Conservation (phyloP, 179 eudicot genomes). For the Sideroxylon spinosum region DNA sequence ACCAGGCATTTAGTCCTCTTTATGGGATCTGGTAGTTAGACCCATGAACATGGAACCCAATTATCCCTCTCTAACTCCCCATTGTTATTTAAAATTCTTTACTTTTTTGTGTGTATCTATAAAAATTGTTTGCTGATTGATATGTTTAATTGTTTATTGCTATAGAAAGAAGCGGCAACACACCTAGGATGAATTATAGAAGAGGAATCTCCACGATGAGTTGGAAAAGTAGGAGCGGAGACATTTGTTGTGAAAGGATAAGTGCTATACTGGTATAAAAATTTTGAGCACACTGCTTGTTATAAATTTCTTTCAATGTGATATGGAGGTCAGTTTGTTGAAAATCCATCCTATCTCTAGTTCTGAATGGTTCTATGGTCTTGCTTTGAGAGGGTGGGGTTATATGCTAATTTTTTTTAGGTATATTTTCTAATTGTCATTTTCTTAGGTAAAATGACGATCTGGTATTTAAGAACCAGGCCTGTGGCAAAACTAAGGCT, state of each 20-base stretch:
- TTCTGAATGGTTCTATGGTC: neutral
- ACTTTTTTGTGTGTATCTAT: neutral
- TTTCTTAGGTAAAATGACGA: constrained; percentile 93
- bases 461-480: constrained; percentile 96
- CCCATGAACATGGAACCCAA: no score
- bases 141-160: neutral
- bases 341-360: neutral
- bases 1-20: no score
- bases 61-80: neutral
- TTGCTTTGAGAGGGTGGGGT: neutral
- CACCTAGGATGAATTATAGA: constrained; percentile 78
- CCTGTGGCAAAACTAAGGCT: constrained; percentile 81
- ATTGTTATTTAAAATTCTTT: neutral
- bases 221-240: constrained; percentile 83
- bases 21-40: no score
- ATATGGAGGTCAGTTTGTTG: constrained; percentile 66
- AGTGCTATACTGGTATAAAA: constrained; percentile 38
- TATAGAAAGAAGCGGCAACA: constrained; percentile 82
- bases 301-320: constrained; percentile 51
- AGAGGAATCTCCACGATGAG: constrained; percentile 79
- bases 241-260: constrained; percentile 81
- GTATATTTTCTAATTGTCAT: neutral
- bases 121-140: neutral
- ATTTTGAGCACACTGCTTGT: neutral
- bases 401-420: neutral